These are phyloP conservation scores for Plasmopara muralis DNA, from an alignment of 352 stramenopile genomes.

Conservation along the genomic window DNA sequence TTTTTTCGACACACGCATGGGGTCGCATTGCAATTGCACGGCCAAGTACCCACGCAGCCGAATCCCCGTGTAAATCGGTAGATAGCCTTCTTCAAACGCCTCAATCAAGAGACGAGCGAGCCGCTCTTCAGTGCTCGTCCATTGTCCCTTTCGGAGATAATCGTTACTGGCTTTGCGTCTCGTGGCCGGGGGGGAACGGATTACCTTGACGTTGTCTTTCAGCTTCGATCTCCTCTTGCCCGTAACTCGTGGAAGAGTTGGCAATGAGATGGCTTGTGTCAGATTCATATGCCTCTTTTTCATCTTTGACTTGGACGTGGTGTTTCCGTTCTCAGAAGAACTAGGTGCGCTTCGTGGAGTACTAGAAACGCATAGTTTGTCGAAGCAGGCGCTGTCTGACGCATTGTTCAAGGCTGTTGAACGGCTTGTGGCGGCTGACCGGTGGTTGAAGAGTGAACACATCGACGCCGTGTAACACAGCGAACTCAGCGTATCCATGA, in stretches of 20 bases:
- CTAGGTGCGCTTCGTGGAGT: constrained; percentile 1
- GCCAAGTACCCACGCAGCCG: constrained; percentile 68
- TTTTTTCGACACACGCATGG: constrained; percentile 81
- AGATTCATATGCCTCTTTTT: constrained; percentile 4
- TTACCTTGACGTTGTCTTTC: constrained; percentile 6
- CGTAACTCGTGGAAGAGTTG: neutral
- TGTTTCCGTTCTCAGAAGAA: constrained; percentile 14
- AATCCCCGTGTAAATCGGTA: constrained; percentile 70
- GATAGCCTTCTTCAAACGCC: constrained; percentile 61
- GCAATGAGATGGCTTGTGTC: neutral
- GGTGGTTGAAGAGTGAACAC: constrained; percentile 2
- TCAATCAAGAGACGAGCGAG: constrained; percentile 56
- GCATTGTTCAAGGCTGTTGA: neutral
- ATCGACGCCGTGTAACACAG: constrained; percentile 9
- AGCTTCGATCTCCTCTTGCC: constrained; percentile 26
- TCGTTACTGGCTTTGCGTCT: constrained; percentile 58
- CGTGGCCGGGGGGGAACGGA: neutral
- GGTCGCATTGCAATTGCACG: constrained; percentile 70
- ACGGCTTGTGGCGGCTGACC: constrained; percentile 7
- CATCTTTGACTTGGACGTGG: constrained; percentile 20
- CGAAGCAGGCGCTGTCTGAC: neutral
- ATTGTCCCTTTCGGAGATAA: constrained; percentile 68
- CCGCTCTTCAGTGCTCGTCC: constrained; percentile 59
- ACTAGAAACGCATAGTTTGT: neutral
- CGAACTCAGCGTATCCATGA: constrained; percentile 12